These are phyloP conservation scores for Salicornia ramosissima DNA, from an alignment of 148 eudicot species.

Conservation along the genomic window DNA sequence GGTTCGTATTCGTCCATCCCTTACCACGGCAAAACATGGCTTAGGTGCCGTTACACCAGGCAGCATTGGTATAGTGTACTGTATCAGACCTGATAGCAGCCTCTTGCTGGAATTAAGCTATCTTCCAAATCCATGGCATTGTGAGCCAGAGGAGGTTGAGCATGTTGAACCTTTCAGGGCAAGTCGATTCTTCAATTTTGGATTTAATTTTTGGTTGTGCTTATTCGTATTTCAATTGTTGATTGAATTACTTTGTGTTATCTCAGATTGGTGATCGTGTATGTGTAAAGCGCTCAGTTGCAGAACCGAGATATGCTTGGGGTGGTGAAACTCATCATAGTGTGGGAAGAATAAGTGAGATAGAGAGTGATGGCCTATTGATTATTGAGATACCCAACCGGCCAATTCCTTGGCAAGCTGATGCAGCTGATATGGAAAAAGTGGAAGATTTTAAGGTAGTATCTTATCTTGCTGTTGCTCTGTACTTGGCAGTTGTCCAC, in stretches of 20 bases:
- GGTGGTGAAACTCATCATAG: slow-evolving; percentile 99
- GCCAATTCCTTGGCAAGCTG: slow-evolving; percentile 98
- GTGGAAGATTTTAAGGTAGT: slow-evolving; percentile 92
- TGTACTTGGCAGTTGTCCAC: slow-evolving; percentile 8
- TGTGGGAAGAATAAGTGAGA: slow-evolving; percentile 88
- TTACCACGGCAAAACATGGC: slow-evolving; percentile 93
- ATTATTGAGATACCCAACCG: slow-evolving; percentile 92
- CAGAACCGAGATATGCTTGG: slow-evolving; percentile 99
- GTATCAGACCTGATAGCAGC: slow-evolving; percentile 90
- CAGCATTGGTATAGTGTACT: slow-evolving; percentile 93
- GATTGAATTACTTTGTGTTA: slow-evolving; percentile 8
- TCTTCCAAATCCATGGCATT: slow-evolving; percentile 96
- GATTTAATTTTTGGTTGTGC: neutral
- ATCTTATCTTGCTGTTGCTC: slow-evolving; percentile 13
- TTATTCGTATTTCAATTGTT: slow-evolving; percentile 11
- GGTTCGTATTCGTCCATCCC: slow-evolving; percentile 95
- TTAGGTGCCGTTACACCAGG: slow-evolving; percentile 95
- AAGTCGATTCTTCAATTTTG: neutral
- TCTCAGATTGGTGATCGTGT: slow-evolving; percentile 85
- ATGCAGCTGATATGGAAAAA: slow-evolving; percentile 99
- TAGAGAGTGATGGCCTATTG: slow-evolving; percentile 89
- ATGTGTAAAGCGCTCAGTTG: slow-evolving; percentile 92
- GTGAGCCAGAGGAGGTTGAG: slow-evolving; percentile 99
- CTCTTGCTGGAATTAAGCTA: slow-evolving; percentile 78
- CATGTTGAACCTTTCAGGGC: slow-evolving; percentile 88